Conservation (phyloP, 169 alveolate species). For the Plasmodium malariae region DNA sequence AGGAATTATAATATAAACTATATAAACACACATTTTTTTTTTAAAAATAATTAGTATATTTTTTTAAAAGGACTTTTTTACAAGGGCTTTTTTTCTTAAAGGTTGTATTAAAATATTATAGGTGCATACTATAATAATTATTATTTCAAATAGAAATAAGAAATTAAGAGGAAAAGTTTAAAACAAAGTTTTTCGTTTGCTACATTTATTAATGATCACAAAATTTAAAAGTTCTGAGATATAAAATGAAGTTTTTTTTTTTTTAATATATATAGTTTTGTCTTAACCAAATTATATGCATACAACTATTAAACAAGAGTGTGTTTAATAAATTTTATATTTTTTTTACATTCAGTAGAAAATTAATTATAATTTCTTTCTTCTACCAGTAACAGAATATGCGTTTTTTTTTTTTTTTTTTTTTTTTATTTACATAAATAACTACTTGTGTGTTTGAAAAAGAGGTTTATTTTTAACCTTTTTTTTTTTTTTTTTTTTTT, state of each 20-base stretch:
- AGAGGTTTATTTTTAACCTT: too few species aligned
- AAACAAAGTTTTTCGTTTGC: conserved; percentile 9
- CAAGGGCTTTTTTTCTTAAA: conserved; percentile 1
- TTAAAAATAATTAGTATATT: conserved; percentile 13
- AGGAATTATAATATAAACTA: conserved; percentile 1
- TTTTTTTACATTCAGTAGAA: conserved; percentile 10
- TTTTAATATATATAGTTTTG: conserved; percentile 1
- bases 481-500: background rate
- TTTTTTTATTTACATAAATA: background rate
- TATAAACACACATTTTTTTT: conserved; percentile 1
- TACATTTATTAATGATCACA: conserved; percentile 7
- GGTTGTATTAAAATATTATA: background rate
- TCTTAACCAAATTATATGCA: conserved; percentile 1
- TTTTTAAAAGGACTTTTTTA: conserved; percentile 15
- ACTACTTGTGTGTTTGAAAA: too few species aligned
- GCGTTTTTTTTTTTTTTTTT: conserved; percentile 27
- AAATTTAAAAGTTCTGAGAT: background rate
- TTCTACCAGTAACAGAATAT: background rate
- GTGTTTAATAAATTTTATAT: background rate
- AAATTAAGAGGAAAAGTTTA: conserved; percentile 17
- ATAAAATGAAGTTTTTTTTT: background rate
- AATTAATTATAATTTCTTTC: background rate
- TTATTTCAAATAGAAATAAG: conserved; percentile 9
- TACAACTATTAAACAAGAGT: background rate
- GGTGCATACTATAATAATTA: conserved; percentile 44